phyloP scores from a whole-genome alignment of 164 flowering plant species.

The Berberis vulgaris region DNA sequence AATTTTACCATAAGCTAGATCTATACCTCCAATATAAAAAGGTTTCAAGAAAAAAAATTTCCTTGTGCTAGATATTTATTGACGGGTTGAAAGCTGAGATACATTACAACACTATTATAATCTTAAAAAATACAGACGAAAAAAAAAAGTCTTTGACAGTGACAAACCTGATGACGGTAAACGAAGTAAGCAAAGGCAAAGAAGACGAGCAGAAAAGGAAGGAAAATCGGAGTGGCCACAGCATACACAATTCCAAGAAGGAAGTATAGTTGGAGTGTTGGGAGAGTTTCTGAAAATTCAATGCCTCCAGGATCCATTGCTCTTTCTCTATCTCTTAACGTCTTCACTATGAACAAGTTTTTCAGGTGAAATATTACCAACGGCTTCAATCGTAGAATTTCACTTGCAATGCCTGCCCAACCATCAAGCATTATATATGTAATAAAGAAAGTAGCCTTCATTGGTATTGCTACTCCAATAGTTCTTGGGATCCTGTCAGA shows the following conservation, averaged over 20 bases:
- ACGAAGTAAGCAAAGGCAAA: constrained; percentile 87
- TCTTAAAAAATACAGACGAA: background rate
- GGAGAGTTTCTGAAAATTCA: constrained; percentile 62
- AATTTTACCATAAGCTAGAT: no score
- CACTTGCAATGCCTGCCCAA: constrained; percentile 96
- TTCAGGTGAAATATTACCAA: constrained; percentile 79
- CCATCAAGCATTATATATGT: constrained; percentile 98
- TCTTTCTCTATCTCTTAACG: constrained; percentile 75
- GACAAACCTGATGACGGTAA: constrained; percentile 92
- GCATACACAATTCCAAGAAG: constrained; percentile 87
- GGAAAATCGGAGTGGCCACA: constrained; percentile 88
- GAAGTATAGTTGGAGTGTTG: constrained; percentile 86
- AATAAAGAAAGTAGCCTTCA: constrained; percentile 97
- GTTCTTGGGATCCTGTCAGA: constrained; percentile 83
- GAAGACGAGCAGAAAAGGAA: constrained; percentile 88
- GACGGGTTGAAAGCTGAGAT: no score
- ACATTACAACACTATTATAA: no score
- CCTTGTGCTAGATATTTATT: no score
- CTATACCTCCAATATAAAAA: no score
- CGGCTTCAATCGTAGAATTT: constrained; percentile 80
- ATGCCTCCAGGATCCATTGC: constrained; percentile 90
- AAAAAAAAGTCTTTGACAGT: constrained; percentile 2
- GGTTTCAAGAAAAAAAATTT: no score
- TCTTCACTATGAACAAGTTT: constrained; percentile 86
- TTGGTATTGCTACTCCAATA: constrained; percentile 92